Percentiles rank a stretch among this genome's conserved stretches.
Evolutionary conservation across 2,329 filamentous ascomycete genomes (phyloP).

Genomic region (Uncinocarpus reesii): DNA sequence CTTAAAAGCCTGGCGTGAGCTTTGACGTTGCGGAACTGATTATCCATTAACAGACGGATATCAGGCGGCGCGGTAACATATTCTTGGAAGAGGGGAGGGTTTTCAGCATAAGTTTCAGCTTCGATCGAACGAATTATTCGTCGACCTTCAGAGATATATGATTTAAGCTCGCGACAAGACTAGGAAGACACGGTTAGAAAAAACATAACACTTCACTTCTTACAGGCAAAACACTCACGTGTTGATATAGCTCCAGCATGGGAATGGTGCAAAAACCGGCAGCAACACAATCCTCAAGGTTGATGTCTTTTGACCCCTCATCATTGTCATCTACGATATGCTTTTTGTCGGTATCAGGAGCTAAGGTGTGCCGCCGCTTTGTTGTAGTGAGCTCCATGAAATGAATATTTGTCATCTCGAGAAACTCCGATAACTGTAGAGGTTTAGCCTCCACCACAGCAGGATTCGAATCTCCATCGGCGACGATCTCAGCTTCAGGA

Average conservation of each 20-base stretch:
- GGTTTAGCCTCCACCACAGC: conserved; percentile 38
- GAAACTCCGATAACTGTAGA: conserved; percentile 81
- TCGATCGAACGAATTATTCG: conserved; percentile 87
- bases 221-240: conserved; percentile 44
- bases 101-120: conserved; percentile 75
- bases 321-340: conserved; percentile 20
- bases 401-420: conserved; percentile 89
- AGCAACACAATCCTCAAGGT: conserved; percentile 67
- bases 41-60: conserved; percentile 80
- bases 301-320: conserved; percentile 24
- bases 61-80: conserved; percentile 79
- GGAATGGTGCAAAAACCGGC: conserved; percentile 85
- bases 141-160: conserved; percentile 88
- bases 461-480: background rate
- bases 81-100: conserved; percentile 81
- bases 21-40: conserved; percentile 95
- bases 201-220: conserved; percentile 6
- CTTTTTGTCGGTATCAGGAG: conserved; percentile 41
- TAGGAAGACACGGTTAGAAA: conserved; percentile 26
- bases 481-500: conserved; percentile 26
- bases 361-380: conserved; percentile 76
- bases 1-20: conserved; percentile 79
- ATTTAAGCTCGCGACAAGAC: conserved; percentile 89
- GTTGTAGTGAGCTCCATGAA: conserved; percentile 99
- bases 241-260: conserved; percentile 88